Base-by-base conservation (phyloP, 139 green algal genomes). In the Raphidocelis subcapitata region DNA sequence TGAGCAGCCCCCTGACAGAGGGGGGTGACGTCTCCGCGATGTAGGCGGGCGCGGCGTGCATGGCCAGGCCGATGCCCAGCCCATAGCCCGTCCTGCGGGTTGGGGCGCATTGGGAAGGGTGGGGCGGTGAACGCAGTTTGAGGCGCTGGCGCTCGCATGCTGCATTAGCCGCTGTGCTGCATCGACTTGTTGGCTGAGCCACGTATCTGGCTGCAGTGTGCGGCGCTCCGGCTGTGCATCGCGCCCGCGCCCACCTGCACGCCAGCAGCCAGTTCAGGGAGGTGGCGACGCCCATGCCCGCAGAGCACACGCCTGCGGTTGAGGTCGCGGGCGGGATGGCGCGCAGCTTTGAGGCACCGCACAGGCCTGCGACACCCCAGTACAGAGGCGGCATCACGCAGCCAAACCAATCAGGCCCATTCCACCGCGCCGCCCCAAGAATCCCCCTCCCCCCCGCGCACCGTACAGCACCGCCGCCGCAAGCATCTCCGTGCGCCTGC, bases 41-140 rank as follows among this genome's bases (percentile, higher is more conserved):
- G 86, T 98, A 98, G 20, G 96, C 87, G 1, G 94, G 94, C 8
- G 92, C 94, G 14, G 84, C 90, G 79, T 98, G 94, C 94, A 98
- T 98, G 12, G 91, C 92, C 33, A 97, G 87, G 12, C 94, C 94
- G 54, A 98, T 97, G 69, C 87, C 94, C 32, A 97, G 41, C 14
- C 94, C 94, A 72, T 96, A 98, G 4, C 90, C 21, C 18, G 82
- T 33, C 5, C 41, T 49, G 41, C 8, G 8, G 41, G n/a, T n/a
- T n/a, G n/a, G n/a, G n/a, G n/a, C n/a, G n/a, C n/a, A n/a, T n/a
- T n/a, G n/a, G n/a, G n/a, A n/a, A n/a, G n/a, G n/a, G n/a, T n/a
- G n/a, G n/a, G n/a, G n/a, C n/a, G n/a, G n/a, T n/a, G n/a, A n/a
- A n/a, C n/a, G n/a, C n/a, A n/a, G n/a, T n/a, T n/a, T n/a, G n/a